phyloP scores from a whole-genome alignment of 768 basidiomycete species.

The Leccinellum rugosiceps region DNA sequence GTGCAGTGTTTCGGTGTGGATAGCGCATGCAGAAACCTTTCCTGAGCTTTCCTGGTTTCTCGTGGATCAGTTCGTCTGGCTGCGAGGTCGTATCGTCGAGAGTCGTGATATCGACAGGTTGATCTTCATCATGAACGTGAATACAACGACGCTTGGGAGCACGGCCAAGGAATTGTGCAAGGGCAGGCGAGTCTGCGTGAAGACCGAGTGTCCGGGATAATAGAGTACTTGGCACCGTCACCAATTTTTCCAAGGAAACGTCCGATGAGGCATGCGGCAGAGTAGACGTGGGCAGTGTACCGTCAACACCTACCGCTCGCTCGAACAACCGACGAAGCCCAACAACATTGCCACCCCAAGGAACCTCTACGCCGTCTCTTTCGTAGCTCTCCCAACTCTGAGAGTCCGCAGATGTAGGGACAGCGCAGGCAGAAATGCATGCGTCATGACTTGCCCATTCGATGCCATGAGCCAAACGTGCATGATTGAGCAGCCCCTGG shows the following conservation, averaged over 20 bases:
- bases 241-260: slow-evolving; percentile 1
- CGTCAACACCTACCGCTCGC: slow-evolving; percentile 43
- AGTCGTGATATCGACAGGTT: slow-evolving; percentile 33
- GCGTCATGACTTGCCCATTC: slow-evolving; percentile 52
- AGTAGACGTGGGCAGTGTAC: slow-evolving; percentile 12
- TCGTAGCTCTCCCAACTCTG: slow-evolving; percentile 36
- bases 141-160: slow-evolving; percentile 41
- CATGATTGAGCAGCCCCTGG: slow-evolving; percentile 52
- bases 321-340: slow-evolving; percentile 48
- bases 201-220: slow-evolving; percentile 47
- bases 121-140: slow-evolving; percentile 34
- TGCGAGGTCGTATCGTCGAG: slow-evolving; percentile 5
- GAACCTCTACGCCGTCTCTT: slow-evolving; percentile 36
- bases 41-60: not conserved
- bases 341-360: slow-evolving; percentile 37
- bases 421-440: slow-evolving; percentile 45
- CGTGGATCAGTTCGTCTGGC: not conserved
- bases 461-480: slow-evolving; percentile 44
- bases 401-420: slow-evolving; percentile 32
- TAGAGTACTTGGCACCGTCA: slow-evolving; percentile 33
- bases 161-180: slow-evolving; percentile 49
- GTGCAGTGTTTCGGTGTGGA: slow-evolving; percentile 40
- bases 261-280: slow-evolving; percentile 1
- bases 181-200: slow-evolving; percentile 49
- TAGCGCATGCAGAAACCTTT: slow-evolving; percentile 38